Percentiles rank a stretch among this genome's conserved stretches.
Evolutionary conservation across 2,329 filamentous ascomycete genomes (phyloP).

Genomic region (Lasiodiplodia sp.): DNA sequence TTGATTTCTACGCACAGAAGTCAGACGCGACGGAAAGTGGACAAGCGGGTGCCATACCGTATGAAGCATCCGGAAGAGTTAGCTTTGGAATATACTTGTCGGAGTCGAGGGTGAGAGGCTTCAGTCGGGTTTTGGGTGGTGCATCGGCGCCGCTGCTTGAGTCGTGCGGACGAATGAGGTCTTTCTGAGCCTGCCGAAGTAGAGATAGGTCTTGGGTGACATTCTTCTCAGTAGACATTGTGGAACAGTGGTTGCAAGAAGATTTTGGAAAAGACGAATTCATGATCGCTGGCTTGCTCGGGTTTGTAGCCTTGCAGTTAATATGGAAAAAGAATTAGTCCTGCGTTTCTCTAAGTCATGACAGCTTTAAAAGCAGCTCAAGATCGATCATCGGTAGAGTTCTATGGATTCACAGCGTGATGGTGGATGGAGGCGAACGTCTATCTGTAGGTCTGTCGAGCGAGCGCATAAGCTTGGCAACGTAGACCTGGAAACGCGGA

Average conservation of each 20-base stretch:
- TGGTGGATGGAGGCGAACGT: background rate
- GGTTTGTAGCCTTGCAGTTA: background rate
- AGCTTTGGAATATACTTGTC: background rate
- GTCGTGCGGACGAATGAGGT: too few species aligned
- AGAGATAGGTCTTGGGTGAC: background rate
- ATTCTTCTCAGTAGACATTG: too few species aligned
- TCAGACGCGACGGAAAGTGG: background rate
- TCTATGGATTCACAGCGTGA: background rate
- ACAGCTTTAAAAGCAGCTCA: background rate
- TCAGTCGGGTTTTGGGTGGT: background rate
- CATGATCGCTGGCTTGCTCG: background rate
- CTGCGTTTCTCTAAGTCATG: background rate
- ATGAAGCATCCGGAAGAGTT: background rate
- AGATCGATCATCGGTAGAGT: too few species aligned
- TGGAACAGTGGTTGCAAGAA: background rate
- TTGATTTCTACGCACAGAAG: background rate
- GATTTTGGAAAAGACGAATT: background rate
- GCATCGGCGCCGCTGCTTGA: background rate
- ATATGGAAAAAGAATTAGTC: background rate
- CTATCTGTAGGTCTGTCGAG: background rate
- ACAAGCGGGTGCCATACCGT: background rate
- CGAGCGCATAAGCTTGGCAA: background rate
- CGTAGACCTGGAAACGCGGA: background rate
- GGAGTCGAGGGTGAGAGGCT: background rate
- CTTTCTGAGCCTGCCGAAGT: background rate